phyloP scores from a whole-genome alignment of 2,329 filamentous ascomycete genomes.

The Sporothrix pallida region DNA sequence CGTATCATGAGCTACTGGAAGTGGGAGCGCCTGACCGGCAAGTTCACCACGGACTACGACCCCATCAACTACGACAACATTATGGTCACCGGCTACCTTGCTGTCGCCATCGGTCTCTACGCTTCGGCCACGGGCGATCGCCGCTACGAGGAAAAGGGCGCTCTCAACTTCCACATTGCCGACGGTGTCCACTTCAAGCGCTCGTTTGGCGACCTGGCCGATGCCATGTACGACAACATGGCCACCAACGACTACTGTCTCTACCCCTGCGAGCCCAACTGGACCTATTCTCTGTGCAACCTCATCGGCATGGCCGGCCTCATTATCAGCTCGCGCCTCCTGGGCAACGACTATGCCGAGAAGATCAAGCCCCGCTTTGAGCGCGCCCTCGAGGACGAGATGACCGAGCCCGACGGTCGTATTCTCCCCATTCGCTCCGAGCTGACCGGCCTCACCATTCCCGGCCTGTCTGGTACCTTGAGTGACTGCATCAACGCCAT shows the following conservation, averaged over 20 bases:
- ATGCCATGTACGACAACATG: background rate
- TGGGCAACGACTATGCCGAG: background rate
- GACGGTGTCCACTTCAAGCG: background rate
- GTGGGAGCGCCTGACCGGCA: slow-evolving; percentile 4
- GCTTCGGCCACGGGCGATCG: background rate
- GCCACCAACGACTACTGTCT: background rate
- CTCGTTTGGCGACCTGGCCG: background rate
- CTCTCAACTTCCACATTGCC: background rate
- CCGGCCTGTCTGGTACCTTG: background rate
- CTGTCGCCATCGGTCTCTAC: background rate
- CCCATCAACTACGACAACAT: slow-evolving; percentile 4
- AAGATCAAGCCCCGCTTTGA: background rate
- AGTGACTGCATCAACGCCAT: background rate
- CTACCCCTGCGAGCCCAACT: slow-evolving; percentile 20
- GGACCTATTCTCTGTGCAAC: slow-evolving; percentile 24
- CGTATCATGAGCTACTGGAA: background rate
- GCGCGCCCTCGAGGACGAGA: background rate
- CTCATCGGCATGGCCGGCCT: background rate
- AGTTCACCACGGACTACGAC: slow-evolving; percentile 13
- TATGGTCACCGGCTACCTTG: slow-evolving; percentile 11
- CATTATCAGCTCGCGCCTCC: background rate
- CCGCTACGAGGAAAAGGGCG: background rate
- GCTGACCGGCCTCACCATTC: slow-evolving; percentile 13
- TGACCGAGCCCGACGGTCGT: background rate
- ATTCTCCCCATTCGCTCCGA: background rate